A percentile compares a stretch with the other conserved stretches of the same genome.
Evolutionary conservation across 2,329 filamentous ascomycete genomes (phyloP).

Genomic region (Fusarium avenaceum): DNA sequence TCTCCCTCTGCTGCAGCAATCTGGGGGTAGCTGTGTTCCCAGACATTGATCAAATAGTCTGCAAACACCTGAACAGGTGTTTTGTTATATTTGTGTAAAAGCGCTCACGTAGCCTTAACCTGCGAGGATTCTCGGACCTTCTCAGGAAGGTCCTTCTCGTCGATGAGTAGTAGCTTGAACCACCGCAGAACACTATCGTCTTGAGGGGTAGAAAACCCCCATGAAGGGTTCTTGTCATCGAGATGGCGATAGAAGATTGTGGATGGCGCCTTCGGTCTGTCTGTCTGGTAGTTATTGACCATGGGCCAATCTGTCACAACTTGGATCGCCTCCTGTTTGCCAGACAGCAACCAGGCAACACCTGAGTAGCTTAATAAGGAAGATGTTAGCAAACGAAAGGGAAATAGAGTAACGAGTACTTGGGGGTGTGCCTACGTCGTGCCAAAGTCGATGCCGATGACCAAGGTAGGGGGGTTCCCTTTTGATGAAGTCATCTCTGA

Average conservation of each 20-base stretch:
- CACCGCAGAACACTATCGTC: constrained; percentile 50
- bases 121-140: constrained; percentile 46
- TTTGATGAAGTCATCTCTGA: not conserved
- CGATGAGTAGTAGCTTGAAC: constrained; percentile 60
- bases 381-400: constrained; percentile 9
- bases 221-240: constrained; percentile 14
- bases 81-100: constrained; percentile 36
- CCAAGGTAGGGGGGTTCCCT: constrained; percentile 5
- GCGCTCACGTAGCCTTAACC: constrained; percentile 25
- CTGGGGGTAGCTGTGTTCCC: constrained; percentile 48
- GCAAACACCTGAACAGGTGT: constrained; percentile 51
- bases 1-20: constrained; percentile 49
- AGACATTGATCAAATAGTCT: constrained; percentile 53
- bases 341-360: constrained; percentile 55
- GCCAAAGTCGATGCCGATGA: constrained; percentile 36
- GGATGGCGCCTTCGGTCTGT: constrained; percentile 54
- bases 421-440: constrained; percentile 22
- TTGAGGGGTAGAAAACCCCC: constrained; percentile 53
- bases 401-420: fast-evolving
- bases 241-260: constrained; percentile 43
- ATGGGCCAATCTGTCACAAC: constrained; percentile 53
- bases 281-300: constrained; percentile 34
- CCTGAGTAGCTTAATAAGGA: constrained; percentile 56
- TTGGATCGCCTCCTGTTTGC: constrained; percentile 45
- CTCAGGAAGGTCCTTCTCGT: constrained; percentile 51